Evolutionary conservation across 495 filamentous ascomycete species (phyloP), one percentile per base, ranked within the genome.

Genomic region (Penicillium daleae): DNA sequence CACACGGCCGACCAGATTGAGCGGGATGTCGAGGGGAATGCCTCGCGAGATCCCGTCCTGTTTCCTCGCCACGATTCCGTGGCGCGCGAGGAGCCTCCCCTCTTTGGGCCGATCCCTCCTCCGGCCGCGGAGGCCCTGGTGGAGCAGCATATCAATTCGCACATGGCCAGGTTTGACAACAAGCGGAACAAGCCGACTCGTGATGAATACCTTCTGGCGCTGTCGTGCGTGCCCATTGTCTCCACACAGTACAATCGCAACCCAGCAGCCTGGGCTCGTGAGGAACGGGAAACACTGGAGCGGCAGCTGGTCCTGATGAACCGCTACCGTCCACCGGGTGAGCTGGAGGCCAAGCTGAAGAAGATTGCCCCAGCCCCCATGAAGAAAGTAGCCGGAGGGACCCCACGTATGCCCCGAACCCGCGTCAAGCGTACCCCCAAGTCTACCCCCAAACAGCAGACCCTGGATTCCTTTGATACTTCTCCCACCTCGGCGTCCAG

Each of bases 161-260:
- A 88, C 49, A 83, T 87, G 62, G 77, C 78, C 29, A 70, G 76
- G 37, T 82, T 86, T 74, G 78, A 78, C 64, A 82, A 83, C 59
- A 83, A 81, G 57, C 68, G 82, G 21, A 83, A 86, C 59, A 89
- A 88, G 56, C 90, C 90, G 19, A 85, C 83, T 4, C 79, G 78
- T 26, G 87, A 89, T 62, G 90, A 93, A 63, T 93, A 93, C 70
- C 74, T 85, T 44, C 67, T 92, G 48, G 84, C 85, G 1, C 73
- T 93, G 24, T 84, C 82, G 52, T 90, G 90, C 74, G 84, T 87
- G 54, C 86, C 89, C 21, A 83, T 86, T 52, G 83, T 90, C 31
- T 80, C 86, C 33, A 75, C 83, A 54, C 78, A 78, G 57, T 91
- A 82, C 73, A 81, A 78, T 60, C 77, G 79, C 61, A 82, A 91